Evolutionary conservation across 306 rosid genomes (phyloP).

Genomic region (Cyamopsis tetragonoloba): DNA sequence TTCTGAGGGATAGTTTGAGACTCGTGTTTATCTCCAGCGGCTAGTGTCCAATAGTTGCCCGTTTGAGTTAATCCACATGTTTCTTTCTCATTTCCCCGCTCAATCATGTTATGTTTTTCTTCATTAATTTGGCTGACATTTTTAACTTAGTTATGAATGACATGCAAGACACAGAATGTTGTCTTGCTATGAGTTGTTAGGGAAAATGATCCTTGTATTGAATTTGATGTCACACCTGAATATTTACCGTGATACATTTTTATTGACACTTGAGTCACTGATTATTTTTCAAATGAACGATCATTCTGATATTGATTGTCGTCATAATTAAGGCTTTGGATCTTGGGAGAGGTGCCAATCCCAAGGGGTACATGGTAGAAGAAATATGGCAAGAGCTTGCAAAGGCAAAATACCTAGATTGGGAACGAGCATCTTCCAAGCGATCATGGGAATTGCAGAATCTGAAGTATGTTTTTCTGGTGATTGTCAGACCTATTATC

Average conservation of each 20-base stretch:
- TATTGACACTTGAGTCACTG: not conserved
- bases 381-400: slow-evolving; percentile 93
- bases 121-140: not conserved
- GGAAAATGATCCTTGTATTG: not conserved
- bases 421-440: slow-evolving; percentile 66
- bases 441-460: slow-evolving; percentile 79
- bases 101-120: not conserved
- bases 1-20: not conserved
- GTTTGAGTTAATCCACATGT: not conserved
- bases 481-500: slow-evolving; percentile 41
- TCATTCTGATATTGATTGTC: not conserved
- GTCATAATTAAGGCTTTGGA: slow-evolving; percentile 72
- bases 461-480: slow-evolving; percentile 50
- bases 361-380: slow-evolving; percentile 75
- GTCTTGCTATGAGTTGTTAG: not conserved
- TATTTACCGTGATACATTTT: not conserved
- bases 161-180: not conserved
- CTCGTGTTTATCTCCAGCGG: not conserved
- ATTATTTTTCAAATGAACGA: not conserved
- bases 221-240: not conserved
- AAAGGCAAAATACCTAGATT: slow-evolving; percentile 77
- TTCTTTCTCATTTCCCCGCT: not conserved
- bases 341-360: slow-evolving; percentile 87
- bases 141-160: not conserved
- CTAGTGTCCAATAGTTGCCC: not conserved